Conservation (phyloP, 495 filamentous ascomycete species). For the Penicillium fimorum region DNA sequence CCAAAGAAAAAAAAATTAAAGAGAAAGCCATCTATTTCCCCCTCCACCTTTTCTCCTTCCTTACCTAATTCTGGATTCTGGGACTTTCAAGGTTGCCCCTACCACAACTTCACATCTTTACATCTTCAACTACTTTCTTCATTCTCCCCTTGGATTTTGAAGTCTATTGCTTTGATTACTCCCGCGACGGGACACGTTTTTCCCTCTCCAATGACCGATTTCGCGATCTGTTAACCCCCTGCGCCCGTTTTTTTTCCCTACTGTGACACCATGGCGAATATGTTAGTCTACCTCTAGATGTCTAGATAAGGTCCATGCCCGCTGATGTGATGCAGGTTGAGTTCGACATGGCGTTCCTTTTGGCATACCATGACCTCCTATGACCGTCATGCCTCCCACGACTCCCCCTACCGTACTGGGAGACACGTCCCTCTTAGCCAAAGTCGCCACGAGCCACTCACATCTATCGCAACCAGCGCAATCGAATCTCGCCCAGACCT, state of each 20-base stretch:
- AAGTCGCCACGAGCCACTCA: constrained; percentile 68
- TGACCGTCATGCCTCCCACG: constrained; percentile 75
- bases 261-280: constrained; percentile 29
- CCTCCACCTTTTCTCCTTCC: constrained; percentile 16
- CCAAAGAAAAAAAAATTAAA: constrained; percentile 1
- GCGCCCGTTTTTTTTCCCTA: constrained; percentile 4
- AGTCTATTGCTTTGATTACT: neutral
- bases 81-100: constrained; percentile 1
- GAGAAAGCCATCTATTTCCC: constrained; percentile 13
- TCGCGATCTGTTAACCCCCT: constrained; percentile 4
- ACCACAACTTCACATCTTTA: neutral
- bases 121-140: constrained; percentile 4
- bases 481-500: constrained; percentile 76
- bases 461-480: constrained; percentile 74
- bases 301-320: constrained; percentile 2
- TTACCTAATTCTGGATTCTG: constrained; percentile 15
- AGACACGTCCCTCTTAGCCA: constrained; percentile 75
- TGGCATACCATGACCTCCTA: constrained; percentile 94
- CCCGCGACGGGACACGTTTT: constrained; percentile 1
- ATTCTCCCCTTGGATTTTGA: neutral
- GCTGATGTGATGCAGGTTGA: constrained; percentile 48
- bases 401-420: constrained; percentile 83
- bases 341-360: constrained; percentile 69
- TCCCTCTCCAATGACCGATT: constrained; percentile 7
- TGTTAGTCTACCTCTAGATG: constrained; percentile 18